Evolutionary conservation across 2,329 filamentous ascomycete species (phyloP).

Genomic region (Fusarium sororula): DNA sequence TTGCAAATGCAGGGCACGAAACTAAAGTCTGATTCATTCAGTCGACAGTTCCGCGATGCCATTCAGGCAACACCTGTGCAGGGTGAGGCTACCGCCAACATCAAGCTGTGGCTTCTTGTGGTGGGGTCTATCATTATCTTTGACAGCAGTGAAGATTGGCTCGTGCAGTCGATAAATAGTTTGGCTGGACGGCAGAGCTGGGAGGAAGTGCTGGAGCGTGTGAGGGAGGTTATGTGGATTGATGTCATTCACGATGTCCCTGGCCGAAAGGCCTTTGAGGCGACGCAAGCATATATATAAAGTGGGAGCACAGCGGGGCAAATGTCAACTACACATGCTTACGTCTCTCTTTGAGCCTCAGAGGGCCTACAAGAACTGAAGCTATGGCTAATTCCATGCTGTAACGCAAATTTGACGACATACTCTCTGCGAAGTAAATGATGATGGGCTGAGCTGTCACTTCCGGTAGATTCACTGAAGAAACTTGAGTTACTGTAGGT

Average conservation of each 20-base stretch:
- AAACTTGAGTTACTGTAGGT: rapidly evolving
- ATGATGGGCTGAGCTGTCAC: rapidly evolving
- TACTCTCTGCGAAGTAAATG: not conserved
- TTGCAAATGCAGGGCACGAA: slow-evolving; percentile 32
- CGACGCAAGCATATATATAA: not conserved
- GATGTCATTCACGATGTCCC: slow-evolving; percentile 35
- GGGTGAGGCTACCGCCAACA: slow-evolving; percentile 1
- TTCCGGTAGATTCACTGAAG: rapidly evolving
- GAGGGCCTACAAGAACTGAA: no score
- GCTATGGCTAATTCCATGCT: no score
- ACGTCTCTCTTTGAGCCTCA: no score
- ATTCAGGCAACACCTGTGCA: slow-evolving; percentile 16
- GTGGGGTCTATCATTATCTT: slow-evolving; percentile 40
- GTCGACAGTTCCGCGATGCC: slow-evolving; percentile 6
- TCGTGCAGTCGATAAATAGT: slow-evolving; percentile 26
- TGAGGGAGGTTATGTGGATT: slow-evolving; percentile 42
- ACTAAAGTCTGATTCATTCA: slow-evolving; percentile 24
- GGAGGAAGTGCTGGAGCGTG: slow-evolving; percentile 31
- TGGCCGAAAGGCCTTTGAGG: slow-evolving; percentile 18
- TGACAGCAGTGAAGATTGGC: slow-evolving; percentile 33
- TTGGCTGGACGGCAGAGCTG: slow-evolving; percentile 27
- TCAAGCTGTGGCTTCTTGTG: slow-evolving; percentile 42
- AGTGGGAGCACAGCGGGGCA: not conserved
- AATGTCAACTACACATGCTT: no score
- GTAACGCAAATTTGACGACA: no score